A percentile compares a stretch with the other conserved stretches of the same genome.
Evolutionary conservation across 768 basidiomycete species (phyloP).

Genomic region (Termitomyces sp.): DNA sequence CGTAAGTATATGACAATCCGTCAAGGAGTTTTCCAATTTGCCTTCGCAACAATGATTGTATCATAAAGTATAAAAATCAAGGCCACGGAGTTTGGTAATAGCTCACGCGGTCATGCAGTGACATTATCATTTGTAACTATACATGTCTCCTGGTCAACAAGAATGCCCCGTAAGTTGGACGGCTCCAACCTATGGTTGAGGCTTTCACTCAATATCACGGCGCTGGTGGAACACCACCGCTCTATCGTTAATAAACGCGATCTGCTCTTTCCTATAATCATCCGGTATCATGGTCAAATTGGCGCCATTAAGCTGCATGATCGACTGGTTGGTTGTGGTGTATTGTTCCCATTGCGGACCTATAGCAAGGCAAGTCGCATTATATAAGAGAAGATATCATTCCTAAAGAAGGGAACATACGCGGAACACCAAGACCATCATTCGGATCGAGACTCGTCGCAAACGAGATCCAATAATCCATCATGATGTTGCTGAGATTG

Average conservation of each 20-base stretch:
- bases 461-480: constrained; percentile 47
- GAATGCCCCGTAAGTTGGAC: neutral
- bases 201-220: neutral
- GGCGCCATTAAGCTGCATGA: constrained; percentile 23
- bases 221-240: constrained; percentile 22
- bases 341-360: constrained; percentile 20
- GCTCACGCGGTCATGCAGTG: neutral
- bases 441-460: constrained; percentile 38
- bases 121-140: neutral
- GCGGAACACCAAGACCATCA: constrained; percentile 30
- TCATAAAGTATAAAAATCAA: too few relatives aligned
- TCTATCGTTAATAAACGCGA: constrained; percentile 19
- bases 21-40: too few relatives aligned
- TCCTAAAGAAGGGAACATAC: constrained; percentile 16
- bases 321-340: constrained; percentile 12
- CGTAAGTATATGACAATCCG: neutral
- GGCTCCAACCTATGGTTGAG: neutral
- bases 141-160: neutral
- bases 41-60: too few relatives aligned
- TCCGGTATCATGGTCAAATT: constrained; percentile 23
- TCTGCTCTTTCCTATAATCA: constrained; percentile 21
- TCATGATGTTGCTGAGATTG: constrained; percentile 32
- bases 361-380: constrained; percentile 11
- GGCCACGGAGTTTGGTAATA: too few relatives aligned
- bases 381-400: neutral